These are phyloP conservation scores for Pontederia crassipes DNA, from an alignment of 176 grass and related monocot species.

Conservation along the genomic window DNA sequence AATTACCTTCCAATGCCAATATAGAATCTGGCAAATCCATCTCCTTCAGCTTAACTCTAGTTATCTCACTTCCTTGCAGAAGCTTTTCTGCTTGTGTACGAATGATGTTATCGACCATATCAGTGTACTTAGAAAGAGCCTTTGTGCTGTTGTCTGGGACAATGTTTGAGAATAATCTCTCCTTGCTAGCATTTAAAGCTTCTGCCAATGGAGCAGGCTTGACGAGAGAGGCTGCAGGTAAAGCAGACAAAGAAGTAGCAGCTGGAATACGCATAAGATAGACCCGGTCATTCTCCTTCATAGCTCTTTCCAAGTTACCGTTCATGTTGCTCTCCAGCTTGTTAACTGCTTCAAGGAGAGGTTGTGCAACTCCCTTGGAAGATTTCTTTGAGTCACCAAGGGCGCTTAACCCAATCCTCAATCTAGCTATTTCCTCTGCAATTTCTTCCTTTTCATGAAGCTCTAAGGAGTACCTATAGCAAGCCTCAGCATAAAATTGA, in stretches of 20 bases:
- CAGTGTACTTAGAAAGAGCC: constrained; percentile 24
- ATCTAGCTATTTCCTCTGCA: constrained; percentile 55
- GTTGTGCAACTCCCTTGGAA: constrained; percentile 35
- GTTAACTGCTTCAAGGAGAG: constrained; percentile 26
- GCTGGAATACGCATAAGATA: constrained; percentile 36
- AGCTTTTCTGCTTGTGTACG: constrained; percentile 20
- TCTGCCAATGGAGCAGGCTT: constrained; percentile 24
- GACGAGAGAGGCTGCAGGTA: constrained; percentile 42
- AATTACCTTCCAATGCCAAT: constrained; percentile 23
- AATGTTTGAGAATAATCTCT: constrained; percentile 27
- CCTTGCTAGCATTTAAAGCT: constrained; percentile 24
- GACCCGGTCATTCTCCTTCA: constrained; percentile 33
- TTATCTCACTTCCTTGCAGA: constrained; percentile 22
- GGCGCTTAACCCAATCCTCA: constrained; percentile 34
- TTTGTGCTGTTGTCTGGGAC: constrained; percentile 25
- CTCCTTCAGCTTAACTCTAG: constrained; percentile 26
- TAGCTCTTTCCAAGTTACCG: constrained; percentile 20
- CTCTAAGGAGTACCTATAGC: constrained; percentile 32
- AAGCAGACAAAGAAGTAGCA: constrained; percentile 21
- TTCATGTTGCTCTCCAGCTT: constrained; percentile 30
- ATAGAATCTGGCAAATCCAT: constrained; percentile 29
- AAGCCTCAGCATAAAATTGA: constrained; percentile 51
- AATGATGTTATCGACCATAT: constrained; percentile 29
- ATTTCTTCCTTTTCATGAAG: constrained; percentile 63
- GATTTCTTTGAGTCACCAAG: constrained; percentile 40